phyloP scores from a whole-genome alignment of 1,284 basidiomycete genomes.

The Trametes pubescens region DNA sequence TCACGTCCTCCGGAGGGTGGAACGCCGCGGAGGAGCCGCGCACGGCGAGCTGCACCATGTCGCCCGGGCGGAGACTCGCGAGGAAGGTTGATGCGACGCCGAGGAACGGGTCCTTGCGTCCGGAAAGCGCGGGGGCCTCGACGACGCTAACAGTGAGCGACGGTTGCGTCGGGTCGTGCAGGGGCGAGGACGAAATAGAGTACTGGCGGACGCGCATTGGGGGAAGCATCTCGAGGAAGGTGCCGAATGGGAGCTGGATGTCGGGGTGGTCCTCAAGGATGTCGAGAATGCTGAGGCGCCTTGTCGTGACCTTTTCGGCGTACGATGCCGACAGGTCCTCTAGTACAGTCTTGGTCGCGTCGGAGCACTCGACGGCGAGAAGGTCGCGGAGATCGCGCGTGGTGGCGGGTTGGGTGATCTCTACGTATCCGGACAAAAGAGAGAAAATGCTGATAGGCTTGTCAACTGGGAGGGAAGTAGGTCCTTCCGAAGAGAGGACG shows the following conservation, averaged over 20 bases:
- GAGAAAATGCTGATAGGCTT: slow-evolving; percentile 47
- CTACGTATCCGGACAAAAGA: slow-evolving; percentile 55
- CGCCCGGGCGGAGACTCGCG: slow-evolving; percentile 50
- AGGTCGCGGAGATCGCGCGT: slow-evolving; percentile 46
- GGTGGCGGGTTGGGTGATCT: slow-evolving; percentile 56
- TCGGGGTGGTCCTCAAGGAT: slow-evolving; percentile 52
- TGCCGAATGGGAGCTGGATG: slow-evolving; percentile 50
- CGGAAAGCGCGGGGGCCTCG: slow-evolving; percentile 47
- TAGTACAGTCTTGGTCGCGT: slow-evolving; percentile 36
- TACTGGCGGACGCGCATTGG: slow-evolving; percentile 61
- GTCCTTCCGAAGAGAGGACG: slow-evolving; percentile 48
- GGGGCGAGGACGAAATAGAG: slow-evolving; percentile 61
- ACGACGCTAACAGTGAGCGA: slow-evolving; percentile 58
- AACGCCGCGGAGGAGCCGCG: slow-evolving; percentile 53
- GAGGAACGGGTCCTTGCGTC: slow-evolving; percentile 47
- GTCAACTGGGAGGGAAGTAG: slow-evolving; percentile 52
- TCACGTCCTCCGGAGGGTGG: slow-evolving; percentile 55
- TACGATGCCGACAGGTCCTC: slow-evolving; percentile 44
- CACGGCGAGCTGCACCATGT: slow-evolving; percentile 55
- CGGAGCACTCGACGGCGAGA: slow-evolving; percentile 24
- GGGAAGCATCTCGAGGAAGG: slow-evolving; percentile 54
- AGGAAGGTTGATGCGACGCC: slow-evolving; percentile 61
- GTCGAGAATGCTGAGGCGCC: slow-evolving; percentile 54
- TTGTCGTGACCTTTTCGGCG: slow-evolving; percentile 46
- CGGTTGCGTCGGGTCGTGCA: slow-evolving; percentile 53